Percentiles rank a stretch among this genome's conserved stretches.
These are phyloP conservation scores for Fusarium solani-melongenae DNA, from an alignment of 2,329 filamentous ascomycete genomes.

Conservation along the genomic window DNA sequence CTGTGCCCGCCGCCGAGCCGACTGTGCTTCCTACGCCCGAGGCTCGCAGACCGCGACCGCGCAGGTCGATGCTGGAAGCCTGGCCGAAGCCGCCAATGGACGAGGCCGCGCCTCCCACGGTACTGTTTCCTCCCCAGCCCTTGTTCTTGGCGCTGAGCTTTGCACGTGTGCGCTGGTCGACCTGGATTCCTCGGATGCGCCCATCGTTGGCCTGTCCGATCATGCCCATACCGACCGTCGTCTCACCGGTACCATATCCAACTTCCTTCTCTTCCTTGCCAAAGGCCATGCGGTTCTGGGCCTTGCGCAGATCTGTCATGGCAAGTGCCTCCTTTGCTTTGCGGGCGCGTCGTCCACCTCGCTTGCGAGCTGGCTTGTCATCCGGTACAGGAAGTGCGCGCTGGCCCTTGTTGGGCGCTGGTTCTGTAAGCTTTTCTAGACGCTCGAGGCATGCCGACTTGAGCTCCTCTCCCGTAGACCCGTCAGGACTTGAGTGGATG, in stretches of 20 bases:
- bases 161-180: constrained; percentile 92
- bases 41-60: constrained; percentile 81
- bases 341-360: constrained; percentile 87
- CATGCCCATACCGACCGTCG: constrained; percentile 92
- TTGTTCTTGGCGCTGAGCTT: constrained; percentile 96
- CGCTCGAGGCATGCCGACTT: constrained; percentile 85
- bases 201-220: constrained; percentile 90
- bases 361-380: constrained; percentile 93
- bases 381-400: constrained; percentile 92
- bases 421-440: constrained; percentile 92
- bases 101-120: constrained; percentile 76
- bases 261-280: constrained; percentile 95
- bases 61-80: constrained; percentile 74
- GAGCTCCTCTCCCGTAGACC: constrained; percentile 83
- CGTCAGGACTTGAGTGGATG: constrained; percentile 83
- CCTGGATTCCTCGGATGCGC: constrained; percentile 86
- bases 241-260: constrained; percentile 87
- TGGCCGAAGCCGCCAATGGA: constrained; percentile 84
- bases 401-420: constrained; percentile 87
- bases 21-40: constrained; percentile 82
- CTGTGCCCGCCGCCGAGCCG: constrained; percentile 73
- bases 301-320: constrained; percentile 96
- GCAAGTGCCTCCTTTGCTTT: constrained; percentile 97
- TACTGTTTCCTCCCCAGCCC: constrained; percentile 85
- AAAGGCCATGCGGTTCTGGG: constrained; percentile 95